phyloP scores from a whole-genome alignment of 352 stramenopile genomes.

The Phytopythium delawarense region DNA sequence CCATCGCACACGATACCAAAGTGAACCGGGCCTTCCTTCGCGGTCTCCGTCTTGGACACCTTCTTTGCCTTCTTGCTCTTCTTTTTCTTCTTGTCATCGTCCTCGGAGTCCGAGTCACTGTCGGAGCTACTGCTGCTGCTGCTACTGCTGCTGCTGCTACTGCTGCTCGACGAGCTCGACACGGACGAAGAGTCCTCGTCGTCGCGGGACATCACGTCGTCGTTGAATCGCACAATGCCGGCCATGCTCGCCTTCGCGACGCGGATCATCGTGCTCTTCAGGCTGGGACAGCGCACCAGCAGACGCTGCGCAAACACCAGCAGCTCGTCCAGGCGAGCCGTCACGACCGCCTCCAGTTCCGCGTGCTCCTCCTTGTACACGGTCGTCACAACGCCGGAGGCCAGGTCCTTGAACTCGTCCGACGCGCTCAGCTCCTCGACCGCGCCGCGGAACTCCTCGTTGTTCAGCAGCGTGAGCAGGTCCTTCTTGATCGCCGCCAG shows the following conservation, averaged over 20 bases:
- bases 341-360: conserved; percentile 29
- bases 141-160: conserved; percentile 9
- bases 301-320: conserved; percentile 38
- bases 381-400: conserved; percentile 21
- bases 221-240: conserved; percentile 32
- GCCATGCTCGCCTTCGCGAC: conserved; percentile 37
- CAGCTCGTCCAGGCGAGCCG: conserved; percentile 26
- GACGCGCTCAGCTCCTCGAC: conserved; percentile 28
- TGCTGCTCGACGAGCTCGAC: conserved; percentile 16
- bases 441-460: conserved; percentile 23
- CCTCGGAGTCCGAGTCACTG: conserved; percentile 10
- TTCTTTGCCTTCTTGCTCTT: not conserved
- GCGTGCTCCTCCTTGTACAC: conserved; percentile 28
- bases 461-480: conserved; percentile 32
- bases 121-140: not conserved
- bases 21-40: conserved; percentile 18
- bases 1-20: conserved; percentile 43
- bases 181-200: conserved; percentile 18
- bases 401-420: conserved; percentile 36
- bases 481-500: conserved; percentile 40
- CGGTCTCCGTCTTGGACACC: not conserved
- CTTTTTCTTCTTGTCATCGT: conserved; percentile 6
- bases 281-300: conserved; percentile 28
- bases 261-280: conserved; percentile 40
- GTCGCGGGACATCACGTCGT: conserved; percentile 21